Percentiles rank a stretch among this genome's conserved stretches.
Evolutionary conservation across 2,329 filamentous ascomycete genomes (phyloP).

Genomic region (Monosporascus cannonballus): DNA sequence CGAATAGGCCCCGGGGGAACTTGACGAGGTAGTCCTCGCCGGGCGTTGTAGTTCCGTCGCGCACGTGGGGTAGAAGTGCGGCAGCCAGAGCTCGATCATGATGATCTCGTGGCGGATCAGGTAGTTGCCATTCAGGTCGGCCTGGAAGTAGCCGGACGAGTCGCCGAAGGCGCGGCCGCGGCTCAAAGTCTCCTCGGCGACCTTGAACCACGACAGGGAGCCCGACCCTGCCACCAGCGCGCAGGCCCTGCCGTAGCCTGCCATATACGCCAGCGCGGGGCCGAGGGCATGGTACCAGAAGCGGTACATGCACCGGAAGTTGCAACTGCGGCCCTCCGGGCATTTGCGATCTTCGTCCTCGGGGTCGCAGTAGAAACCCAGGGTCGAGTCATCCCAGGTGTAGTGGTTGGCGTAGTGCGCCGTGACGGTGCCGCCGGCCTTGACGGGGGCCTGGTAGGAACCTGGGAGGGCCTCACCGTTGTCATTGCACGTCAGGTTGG

Average conservation of each 20-base stretch:
- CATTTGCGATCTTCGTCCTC: background rate
- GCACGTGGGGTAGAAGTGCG: constrained; percentile 2
- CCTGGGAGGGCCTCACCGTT: background rate
- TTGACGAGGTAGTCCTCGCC: constrained; percentile 11
- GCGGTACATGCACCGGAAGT: background rate
- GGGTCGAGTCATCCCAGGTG: background rate
- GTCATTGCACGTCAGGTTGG: background rate
- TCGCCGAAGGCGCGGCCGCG: background rate
- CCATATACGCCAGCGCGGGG: background rate
- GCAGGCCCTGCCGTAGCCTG: background rate
- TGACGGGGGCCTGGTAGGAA: background rate
- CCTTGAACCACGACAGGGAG: background rate
- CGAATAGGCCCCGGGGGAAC: constrained; percentile 8
- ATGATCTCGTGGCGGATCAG: background rate
- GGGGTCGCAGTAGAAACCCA: background rate
- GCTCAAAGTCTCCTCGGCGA: background rate
- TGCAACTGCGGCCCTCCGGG: background rate
- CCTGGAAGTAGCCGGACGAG: background rate
- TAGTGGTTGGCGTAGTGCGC: background rate
- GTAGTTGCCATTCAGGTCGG: background rate
- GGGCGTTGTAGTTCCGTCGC: constrained; percentile 1
- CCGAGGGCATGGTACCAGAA: background rate
- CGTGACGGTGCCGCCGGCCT: background rate
- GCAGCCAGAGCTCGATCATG: background rate
- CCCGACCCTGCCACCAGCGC: background rate